Evolutionary conservation across 345 rosid species (phyloP).

Genomic region (Gynandropsis gynandra): DNA sequence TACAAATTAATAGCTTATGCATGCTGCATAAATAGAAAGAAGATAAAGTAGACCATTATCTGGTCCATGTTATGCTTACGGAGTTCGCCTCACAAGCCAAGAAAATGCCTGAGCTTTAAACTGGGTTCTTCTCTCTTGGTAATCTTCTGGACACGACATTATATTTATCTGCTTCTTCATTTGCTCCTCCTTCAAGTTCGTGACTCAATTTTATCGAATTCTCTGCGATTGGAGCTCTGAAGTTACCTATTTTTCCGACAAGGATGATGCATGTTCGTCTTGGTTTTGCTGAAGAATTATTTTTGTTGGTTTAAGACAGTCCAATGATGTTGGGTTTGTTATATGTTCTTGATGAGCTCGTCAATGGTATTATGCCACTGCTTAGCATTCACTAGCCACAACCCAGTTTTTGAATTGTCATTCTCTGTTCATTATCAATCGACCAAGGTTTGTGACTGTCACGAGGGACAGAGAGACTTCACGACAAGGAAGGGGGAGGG

Average conservation of each 20-base stretch:
- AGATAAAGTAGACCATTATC: conserved; percentile 10
- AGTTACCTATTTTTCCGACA: conserved; percentile 18
- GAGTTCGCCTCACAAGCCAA: conserved; percentile 2
- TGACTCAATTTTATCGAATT: neutral
- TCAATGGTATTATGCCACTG: conserved; percentile 44
- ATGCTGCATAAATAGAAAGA: neutral
- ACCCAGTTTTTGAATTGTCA: conserved; percentile 14
- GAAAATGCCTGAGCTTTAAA: too few relatives aligned
- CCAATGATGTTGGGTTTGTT: conserved; percentile 44
- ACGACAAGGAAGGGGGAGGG: too few relatives aligned
- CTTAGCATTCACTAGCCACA: conserved; percentile 33
- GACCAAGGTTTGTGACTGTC: too few relatives aligned
- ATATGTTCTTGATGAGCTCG: conserved; percentile 60
- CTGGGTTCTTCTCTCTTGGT: conserved; percentile 20
- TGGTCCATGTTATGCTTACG: conserved; percentile 10
- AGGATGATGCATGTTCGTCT: conserved; percentile 19
- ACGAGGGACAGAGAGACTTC: too few relatives aligned
- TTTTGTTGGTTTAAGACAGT: conserved; percentile 17
- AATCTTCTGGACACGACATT: conserved; percentile 11
- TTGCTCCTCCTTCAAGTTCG: conserved; percentile 1
- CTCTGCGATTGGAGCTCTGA: conserved; percentile 8
- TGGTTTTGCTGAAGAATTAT: conserved; percentile 21
- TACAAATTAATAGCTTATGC: too few relatives aligned
- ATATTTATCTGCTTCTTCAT: conserved; percentile 14
- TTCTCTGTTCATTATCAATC: conserved; percentile 16